Evolutionary conservation across 208 protist genomes (phyloP).

Genomic region (Crithidia sp.): DNA sequence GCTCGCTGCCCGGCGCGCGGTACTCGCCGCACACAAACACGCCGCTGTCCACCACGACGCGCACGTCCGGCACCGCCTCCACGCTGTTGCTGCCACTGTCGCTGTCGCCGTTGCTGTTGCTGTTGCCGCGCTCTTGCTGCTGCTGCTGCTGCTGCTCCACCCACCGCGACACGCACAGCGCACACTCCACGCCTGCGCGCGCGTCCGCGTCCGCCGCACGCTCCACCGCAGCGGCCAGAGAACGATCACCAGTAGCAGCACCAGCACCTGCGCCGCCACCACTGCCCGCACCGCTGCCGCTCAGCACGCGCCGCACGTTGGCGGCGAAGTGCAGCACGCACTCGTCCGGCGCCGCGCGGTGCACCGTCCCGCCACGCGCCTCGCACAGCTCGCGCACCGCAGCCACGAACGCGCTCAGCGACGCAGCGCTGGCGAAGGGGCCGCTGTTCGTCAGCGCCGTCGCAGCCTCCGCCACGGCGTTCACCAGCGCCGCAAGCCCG

Average conservation of each 20-base stretch:
- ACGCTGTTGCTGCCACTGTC: not conserved
- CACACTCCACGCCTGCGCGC: not conserved
- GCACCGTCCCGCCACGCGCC: constrained; percentile 22
- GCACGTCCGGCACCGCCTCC: constrained; percentile 17
- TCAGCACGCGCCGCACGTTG: not conserved
- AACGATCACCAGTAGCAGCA: no score
- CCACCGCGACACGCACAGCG: not conserved
- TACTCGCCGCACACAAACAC: constrained; percentile 26
- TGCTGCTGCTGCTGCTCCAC: not conserved
- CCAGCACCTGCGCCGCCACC: no score
- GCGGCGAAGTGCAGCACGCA: constrained; percentile 35
- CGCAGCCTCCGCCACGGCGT: constrained; percentile 3
- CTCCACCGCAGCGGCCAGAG: not conserved
- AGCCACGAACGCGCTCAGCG: constrained; percentile 23
- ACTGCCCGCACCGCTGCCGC: not conserved
- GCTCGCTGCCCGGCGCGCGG: constrained; percentile 17
- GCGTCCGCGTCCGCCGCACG: not conserved
- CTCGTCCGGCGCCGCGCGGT: constrained; percentile 26
- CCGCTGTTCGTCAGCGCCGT: constrained; percentile 20
- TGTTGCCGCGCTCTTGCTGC: no score
- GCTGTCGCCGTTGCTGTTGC: not conserved
- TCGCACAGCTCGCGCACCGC: constrained; percentile 30
- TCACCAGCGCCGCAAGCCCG: constrained; percentile 9
- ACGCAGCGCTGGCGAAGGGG: constrained; percentile 14
- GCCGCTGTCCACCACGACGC: constrained; percentile 36